phyloP scores from a whole-genome alignment of 2,329 filamentous ascomycete genomes.

The Talaromyces piceae region DNA sequence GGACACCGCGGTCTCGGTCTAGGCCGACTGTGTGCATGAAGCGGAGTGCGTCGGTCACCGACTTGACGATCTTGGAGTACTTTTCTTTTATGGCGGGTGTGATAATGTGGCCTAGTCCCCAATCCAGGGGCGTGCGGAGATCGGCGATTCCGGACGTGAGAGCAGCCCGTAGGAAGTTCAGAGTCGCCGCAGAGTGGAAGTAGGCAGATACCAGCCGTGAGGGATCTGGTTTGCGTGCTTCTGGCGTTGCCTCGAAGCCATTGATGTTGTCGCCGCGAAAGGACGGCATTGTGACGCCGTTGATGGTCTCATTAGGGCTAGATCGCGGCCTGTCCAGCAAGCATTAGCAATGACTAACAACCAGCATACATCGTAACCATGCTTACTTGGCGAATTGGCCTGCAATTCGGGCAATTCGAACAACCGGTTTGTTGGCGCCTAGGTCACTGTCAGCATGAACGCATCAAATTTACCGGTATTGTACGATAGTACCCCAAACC shows the following conservation, averaged over 20 bases:
- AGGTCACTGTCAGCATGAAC: neutral
- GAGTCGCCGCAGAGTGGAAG: slow-evolving; percentile 87
- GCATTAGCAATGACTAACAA: slow-evolving; percentile 1
- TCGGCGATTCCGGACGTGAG: slow-evolving; percentile 86
- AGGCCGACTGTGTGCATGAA: slow-evolving; percentile 95
- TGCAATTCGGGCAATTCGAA: slow-evolving; percentile 91
- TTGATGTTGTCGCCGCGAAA: slow-evolving; percentile 97
- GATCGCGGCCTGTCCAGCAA: slow-evolving; percentile 56
- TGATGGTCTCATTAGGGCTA: slow-evolving; percentile 72
- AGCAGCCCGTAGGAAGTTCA: slow-evolving; percentile 85
- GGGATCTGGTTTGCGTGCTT: slow-evolving; percentile 75
- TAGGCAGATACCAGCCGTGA: slow-evolving; percentile 81
- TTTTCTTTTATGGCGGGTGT: slow-evolving; percentile 76
- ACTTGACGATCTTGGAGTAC: slow-evolving; percentile 75
- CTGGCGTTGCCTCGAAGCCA: slow-evolving; percentile 59
- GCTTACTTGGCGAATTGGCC: slow-evolving; percentile 83
- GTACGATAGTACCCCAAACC: slow-evolving; percentile 59
- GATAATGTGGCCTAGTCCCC: slow-evolving; percentile 85
- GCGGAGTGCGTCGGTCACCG: slow-evolving; percentile 81
- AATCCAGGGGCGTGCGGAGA: slow-evolving; percentile 86
- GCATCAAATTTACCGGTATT: slow-evolving; percentile 29
- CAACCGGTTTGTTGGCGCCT: slow-evolving; percentile 65
- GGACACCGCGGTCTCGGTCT: slow-evolving; percentile 72
- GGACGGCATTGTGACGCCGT: slow-evolving; percentile 74
- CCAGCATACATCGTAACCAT: neutral